Percentiles rank a stretch among this genome's conserved stretches.
Conservation (phyloP, 495 filamentous ascomycete genomes). For the Hyaloscypha bicolor region DNA sequence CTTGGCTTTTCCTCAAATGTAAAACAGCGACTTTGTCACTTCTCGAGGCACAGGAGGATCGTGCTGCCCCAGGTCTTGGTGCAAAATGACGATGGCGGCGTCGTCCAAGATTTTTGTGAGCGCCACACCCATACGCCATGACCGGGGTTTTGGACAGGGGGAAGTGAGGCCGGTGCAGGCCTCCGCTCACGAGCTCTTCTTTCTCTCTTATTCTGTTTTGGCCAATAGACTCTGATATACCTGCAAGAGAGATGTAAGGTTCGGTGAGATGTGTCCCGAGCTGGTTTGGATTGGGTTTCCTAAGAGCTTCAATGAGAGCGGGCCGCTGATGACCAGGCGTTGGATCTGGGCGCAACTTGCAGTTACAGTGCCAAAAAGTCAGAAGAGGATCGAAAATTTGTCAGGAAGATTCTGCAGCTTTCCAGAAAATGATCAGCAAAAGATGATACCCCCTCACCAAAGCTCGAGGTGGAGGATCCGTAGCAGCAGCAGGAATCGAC, state of each 20-base stretch:
- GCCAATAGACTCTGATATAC: background rate
- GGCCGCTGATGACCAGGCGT: background rate
- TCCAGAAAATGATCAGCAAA: no score
- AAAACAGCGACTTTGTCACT: background rate
- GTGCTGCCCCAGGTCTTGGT: background rate
- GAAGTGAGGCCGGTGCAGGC: background rate
- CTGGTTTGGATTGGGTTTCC: background rate
- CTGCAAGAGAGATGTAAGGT: background rate
- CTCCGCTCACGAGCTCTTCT: background rate
- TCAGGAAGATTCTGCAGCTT: background rate
- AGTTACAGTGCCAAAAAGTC: background rate
- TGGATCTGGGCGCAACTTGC: background rate
- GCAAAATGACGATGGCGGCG: constrained; percentile 9
- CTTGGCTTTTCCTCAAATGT: background rate
- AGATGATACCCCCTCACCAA: no score
- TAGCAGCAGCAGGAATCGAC: no score
- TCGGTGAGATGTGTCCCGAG: background rate
- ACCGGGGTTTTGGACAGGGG: background rate
- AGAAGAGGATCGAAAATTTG: background rate
- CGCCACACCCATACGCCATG: constrained; percentile 3
- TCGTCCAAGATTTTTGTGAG: background rate
- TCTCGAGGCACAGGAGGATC: background rate
- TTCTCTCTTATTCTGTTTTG: background rate
- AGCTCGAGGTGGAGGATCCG: no score
- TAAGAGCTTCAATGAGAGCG: background rate